Base-by-base conservation (phyloP, 768 basidiomycete genomes). In the Phylloporus sp. region DNA sequence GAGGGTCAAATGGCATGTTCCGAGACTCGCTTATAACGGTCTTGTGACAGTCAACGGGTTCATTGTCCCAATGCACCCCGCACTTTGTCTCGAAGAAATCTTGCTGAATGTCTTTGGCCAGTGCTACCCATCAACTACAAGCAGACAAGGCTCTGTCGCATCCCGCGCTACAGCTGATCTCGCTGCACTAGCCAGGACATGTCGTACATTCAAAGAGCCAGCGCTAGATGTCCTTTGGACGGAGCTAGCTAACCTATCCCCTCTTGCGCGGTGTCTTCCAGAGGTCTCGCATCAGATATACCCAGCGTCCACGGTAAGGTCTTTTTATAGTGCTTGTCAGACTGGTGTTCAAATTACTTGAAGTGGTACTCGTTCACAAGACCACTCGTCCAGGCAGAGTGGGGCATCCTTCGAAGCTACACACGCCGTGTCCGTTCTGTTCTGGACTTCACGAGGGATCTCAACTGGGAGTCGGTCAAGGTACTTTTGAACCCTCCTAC, bases 401-500 rank as follows among this genome's bases (percentile, higher is more conserved):
- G 57, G 57, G 40, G 45, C n/a, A 44, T n/a, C 29, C 45, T 58
- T 18, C 56, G 51, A 11, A 38, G 41, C 23, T 58, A 58, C 27
- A 16, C 56, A 3, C 45, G 36, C 13, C 56, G 57, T 1, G 57
- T 58, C 27, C 57, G 57, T 10, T 53, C 56, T 15, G 40, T 58
- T 12, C 24, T 29, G 23, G 52, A 59, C 20, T 46, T 59, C 13
- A 58, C 59, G 13, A 41, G 40, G 29, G 59, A 52, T 40, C 59
- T 61, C 40, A 45, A 54, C 16, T 59, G 52, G 51, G 57, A 59
- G 6, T 59, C 56, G 11, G 52, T 61, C 12, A 61, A 52, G 10
- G 47, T 34, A 9, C 44, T 60, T n/a, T 43, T 58, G 18, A 38
- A 62, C 22, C 59, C 59, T 34, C 49, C 59, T 16, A 45, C 46